Conservation (phyloP, 1,139 yeast genomes). For the Blastobotrys serpentis region DNA sequence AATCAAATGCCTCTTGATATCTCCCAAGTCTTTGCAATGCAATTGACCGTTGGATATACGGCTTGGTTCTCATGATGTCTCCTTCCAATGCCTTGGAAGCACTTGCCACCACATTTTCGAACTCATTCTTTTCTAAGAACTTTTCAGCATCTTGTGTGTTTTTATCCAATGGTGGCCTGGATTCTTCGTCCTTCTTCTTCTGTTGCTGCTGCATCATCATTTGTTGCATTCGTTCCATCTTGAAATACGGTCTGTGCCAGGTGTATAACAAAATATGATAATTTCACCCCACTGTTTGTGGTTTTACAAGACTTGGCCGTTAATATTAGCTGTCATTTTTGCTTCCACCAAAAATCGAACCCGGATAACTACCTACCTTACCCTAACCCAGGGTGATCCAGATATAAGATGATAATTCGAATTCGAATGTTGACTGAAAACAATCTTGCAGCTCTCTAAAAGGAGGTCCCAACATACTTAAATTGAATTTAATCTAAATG, state of each 20-base stretch:
- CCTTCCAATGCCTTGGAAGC: slow-evolving; percentile 39
- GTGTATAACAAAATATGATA: no score
- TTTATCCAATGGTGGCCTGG: not conserved
- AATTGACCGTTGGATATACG: slow-evolving; percentile 40
- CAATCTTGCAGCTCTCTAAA: no score
- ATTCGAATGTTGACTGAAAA: no score
- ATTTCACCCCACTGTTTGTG: not conserved
- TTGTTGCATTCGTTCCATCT: not conserved
- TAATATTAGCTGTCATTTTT: no score
- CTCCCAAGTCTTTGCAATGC: slow-evolving; percentile 55
- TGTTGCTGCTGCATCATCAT: not conserved
- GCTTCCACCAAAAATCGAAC: not conserved
- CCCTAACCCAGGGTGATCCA: not conserved
- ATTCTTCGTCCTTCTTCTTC: not conserved
- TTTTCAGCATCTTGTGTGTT: slow-evolving; percentile 30
- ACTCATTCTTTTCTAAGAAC: slow-evolving; percentile 40
- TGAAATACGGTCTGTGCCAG: no score
- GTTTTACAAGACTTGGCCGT: no score
- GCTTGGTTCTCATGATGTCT: slow-evolving; percentile 48
- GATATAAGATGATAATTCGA: no score
- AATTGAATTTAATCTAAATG: no score
- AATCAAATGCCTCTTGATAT: slow-evolving; percentile 51
- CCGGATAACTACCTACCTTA: not conserved
- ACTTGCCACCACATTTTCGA: slow-evolving; percentile 40
- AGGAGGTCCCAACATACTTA: no score